Evolutionary conservation across 805 yeast genomes (phyloP), one percentile per base, ranked within the genome.

Genomic region (Cyberlindnera mississippiensis): DNA sequence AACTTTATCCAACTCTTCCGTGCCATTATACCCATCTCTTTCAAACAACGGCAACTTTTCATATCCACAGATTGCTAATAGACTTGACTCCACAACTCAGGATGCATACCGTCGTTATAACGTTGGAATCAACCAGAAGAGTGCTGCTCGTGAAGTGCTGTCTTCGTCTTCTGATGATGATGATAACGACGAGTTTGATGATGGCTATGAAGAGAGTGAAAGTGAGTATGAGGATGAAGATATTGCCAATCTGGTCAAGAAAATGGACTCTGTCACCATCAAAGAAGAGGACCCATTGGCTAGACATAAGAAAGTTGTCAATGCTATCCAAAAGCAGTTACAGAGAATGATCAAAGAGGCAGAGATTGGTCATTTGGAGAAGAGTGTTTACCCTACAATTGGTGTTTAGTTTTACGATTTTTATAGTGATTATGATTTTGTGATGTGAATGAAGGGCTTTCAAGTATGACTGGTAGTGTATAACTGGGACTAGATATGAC

Each of bases 111-210:
- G 62, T 52, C 61, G 64, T 28, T 57, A 58, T 43, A 61, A 65
- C 41, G 53, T 67, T 41, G 63, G 71, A 26, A 57, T 64, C 30
- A 57, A 55, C 33, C 73, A 68, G 45, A 66, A 59, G 53, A 33
- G 63, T 6, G 42, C 59, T 12, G 45, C 50, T 6, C 46, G 44
- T 24, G 49, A 48, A 20, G 41, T 38, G 10, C 16, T 28, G n/a
- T 22, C 35, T 6, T 22, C 28, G 12, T 43, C 35, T n/a, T 33
- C 33, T 20, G 36, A 37, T 26, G 42, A 34, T 6, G 46, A 40
- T 3, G 22, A 28, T 16, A 44, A 40, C 3, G 42, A 22, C 12
- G 42, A 43, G 14, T 48, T 35, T 32, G 51, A 53, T 13, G 49
- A 42, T 36, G 46, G 42, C 16, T 45, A 46, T 37, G 50, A 44